Evolutionary conservation across 2,329 filamentous ascomycete species (phyloP).

Genomic region (Ophiosphaerella korrae): DNA sequence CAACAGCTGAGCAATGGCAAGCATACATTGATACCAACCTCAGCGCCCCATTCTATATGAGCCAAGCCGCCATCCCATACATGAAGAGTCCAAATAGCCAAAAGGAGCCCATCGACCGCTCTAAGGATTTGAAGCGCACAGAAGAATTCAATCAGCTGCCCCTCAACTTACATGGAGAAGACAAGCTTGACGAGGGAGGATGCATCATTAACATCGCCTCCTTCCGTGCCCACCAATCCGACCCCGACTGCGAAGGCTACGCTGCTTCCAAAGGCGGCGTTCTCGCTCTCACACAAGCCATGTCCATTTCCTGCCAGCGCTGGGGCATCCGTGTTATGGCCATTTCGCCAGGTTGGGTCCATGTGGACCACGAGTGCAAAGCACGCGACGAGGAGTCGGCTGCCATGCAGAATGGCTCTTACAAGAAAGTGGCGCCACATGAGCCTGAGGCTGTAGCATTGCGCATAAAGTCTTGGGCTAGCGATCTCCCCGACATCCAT

Average conservation of each 20-base stretch:
- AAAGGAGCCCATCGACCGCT: conserved; percentile 19
- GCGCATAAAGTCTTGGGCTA: conserved; percentile 48
- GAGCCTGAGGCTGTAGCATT: conserved; percentile 18
- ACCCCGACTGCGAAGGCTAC: conserved; percentile 57
- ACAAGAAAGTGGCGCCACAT: conserved; percentile 21
- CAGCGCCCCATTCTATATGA: conserved; percentile 28
- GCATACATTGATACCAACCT: conserved; percentile 28
- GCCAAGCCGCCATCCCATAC: conserved; percentile 26
- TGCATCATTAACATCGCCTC: conserved; percentile 54
- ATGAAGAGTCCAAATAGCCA: conserved; percentile 27
- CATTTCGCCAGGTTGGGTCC: conserved; percentile 58
- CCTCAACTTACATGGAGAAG: conserved; percentile 23
- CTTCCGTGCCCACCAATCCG: conserved; percentile 56
- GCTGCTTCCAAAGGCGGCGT: conserved; percentile 57
- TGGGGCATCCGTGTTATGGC: conserved; percentile 54
- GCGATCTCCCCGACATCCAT: conserved; percentile 52
- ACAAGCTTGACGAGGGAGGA: conserved; percentile 30
- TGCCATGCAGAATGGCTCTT: conserved; percentile 20
- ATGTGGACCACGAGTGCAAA: conserved; percentile 52
- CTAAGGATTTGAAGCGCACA: conserved; percentile 24
- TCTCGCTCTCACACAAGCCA: conserved; percentile 55
- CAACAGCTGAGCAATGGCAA: conserved; percentile 30
- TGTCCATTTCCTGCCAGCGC: conserved; percentile 52
- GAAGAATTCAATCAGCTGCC: conserved; percentile 26
- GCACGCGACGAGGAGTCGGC: conserved; percentile 48